A percentile compares a stretch with the other conserved stretches of the same genome.
Conservation (phyloP, 345 rosid species). For the Zanthoxylum bungeanum region DNA sequence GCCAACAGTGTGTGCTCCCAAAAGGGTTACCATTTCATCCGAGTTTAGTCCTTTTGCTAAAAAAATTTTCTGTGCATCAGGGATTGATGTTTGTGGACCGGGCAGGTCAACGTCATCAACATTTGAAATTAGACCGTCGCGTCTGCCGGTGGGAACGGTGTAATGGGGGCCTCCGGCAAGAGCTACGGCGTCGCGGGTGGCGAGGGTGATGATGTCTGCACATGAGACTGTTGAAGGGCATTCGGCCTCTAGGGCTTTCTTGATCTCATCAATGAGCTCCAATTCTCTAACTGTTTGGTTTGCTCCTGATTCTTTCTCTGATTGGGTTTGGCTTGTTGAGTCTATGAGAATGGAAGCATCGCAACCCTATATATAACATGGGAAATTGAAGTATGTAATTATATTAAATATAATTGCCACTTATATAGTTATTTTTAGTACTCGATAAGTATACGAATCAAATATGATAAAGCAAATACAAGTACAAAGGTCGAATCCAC, state of each 20-base stretch:
- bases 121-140: conserved; percentile 52
- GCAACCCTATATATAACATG: conserved; percentile 51
- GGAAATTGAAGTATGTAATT: not conserved
- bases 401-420: too few species aligned
- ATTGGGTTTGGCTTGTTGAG: too few species aligned
- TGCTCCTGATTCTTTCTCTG: conserved; percentile 67
- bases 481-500: too few species aligned
- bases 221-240: conserved; percentile 72
- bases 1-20: conserved; percentile 80
- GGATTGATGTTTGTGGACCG: conserved; percentile 38
- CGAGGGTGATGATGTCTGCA: conserved; percentile 60
- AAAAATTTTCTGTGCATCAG: too few species aligned
- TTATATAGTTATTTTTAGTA: too few species aligned
- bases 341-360: conserved; percentile 80
- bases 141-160: conserved; percentile 75
- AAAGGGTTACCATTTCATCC: conserved; percentile 61
- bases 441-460: too few species aligned
- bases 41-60: conserved; percentile 42
- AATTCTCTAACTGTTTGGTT: conserved; percentile 61
- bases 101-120: conserved; percentile 52
- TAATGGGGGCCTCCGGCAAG: conserved; percentile 60
- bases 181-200: conserved; percentile 54
- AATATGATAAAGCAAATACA: not conserved
- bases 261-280: conserved; percentile 60
- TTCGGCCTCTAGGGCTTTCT: conserved; percentile 44